phyloP scores from a whole-genome alignment of 2,329 filamentous ascomycete species.

The Curvularia lunata region DNA sequence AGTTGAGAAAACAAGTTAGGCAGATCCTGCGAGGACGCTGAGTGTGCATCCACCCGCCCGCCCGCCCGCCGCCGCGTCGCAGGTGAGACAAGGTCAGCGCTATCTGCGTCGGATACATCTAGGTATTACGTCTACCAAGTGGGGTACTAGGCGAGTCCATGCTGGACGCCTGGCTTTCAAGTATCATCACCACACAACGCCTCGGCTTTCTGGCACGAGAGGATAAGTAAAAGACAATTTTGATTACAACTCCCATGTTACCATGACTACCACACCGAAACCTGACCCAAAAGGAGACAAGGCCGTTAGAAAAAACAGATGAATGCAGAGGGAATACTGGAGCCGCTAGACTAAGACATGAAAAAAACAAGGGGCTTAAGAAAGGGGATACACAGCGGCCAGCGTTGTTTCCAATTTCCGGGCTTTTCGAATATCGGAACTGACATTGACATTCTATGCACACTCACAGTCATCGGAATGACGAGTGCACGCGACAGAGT shows the following conservation, averaged over 20 bases:
- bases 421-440: constrained; percentile 29
- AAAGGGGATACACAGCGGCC: constrained; percentile 33
- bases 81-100: constrained; percentile 10
- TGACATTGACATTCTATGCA: constrained; percentile 29
- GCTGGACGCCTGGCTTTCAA: background rate
- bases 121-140: background rate
- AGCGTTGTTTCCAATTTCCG: constrained; percentile 36
- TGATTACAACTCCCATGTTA: constrained; percentile 23
- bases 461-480: constrained; percentile 34
- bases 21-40: background rate
- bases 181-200: background rate
- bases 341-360: constrained; percentile 27
- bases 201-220: background rate
- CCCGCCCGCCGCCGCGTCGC: background rate
- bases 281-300: constrained; percentile 24
- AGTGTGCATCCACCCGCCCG: background rate
- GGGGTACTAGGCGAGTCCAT: background rate
- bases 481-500: constrained; percentile 20
- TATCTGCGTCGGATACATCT: constrained; percentile 5
- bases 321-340: constrained; percentile 26
- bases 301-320: constrained; percentile 12
- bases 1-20: background rate
- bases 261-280: constrained; percentile 22
- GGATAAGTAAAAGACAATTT: constrained; percentile 16
- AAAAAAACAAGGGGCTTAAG: constrained; percentile 32